These are phyloP conservation scores for Solanum infundibuliforme DNA, from an alignment of 257 asterid species.

Conservation along the genomic window DNA sequence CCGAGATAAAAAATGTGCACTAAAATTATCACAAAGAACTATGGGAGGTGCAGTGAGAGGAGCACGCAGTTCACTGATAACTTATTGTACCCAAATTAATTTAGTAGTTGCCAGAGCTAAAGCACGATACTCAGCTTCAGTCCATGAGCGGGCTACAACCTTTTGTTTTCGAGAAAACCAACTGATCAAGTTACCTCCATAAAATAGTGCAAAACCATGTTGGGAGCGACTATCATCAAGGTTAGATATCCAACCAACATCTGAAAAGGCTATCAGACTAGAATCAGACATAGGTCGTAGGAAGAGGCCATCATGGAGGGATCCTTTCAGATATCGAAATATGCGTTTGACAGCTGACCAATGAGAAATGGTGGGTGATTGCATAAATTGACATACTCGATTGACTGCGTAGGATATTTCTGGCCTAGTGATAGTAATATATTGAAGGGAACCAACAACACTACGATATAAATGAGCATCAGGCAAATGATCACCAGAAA, in stretches of 20 bases:
- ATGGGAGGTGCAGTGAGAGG: neutral
- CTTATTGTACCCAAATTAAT: neutral
- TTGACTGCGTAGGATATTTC: neutral
- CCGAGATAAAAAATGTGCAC: neutral
- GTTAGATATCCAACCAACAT: neutral
- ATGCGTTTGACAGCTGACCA: neutral
- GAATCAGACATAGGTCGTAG: neutral
- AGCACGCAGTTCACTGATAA: neutral
- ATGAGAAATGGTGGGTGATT: neutral
- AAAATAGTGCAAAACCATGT: neutral
- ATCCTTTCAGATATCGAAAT: neutral
- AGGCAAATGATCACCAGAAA: neutral
- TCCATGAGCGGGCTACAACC: neutral
- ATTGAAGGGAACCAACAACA: no score
- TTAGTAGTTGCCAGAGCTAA: neutral
- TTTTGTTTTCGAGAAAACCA: neutral
- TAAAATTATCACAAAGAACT: neutral
- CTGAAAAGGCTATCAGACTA: neutral
- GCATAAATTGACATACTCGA: neutral
- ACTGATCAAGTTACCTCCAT: neutral
- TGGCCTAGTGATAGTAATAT: no score
- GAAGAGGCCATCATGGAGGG: neutral
- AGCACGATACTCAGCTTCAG: neutral
- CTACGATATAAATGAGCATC: neutral
- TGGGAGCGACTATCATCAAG: neutral